A percentile compares a stretch with the other conserved stretches of the same genome.
Evolutionary conservation across 2,329 filamentous ascomycete species (phyloP).

Genomic region (Diaporthe ilicicola): DNA sequence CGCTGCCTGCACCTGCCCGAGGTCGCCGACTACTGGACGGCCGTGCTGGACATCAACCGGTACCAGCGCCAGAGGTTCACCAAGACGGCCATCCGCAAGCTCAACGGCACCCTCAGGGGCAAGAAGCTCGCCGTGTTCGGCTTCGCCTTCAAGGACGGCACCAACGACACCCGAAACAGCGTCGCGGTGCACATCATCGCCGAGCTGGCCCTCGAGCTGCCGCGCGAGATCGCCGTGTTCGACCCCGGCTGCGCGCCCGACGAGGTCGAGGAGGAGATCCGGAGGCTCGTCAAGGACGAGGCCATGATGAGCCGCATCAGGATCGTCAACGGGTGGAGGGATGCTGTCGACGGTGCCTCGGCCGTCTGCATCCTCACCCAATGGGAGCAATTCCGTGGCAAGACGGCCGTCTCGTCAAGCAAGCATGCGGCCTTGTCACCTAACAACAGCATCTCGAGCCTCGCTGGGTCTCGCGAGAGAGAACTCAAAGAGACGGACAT

Average conservation of each 20-base stretch:
- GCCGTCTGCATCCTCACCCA: conserved; percentile 61
- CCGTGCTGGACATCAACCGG: conserved; percentile 66
- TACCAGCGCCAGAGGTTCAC: conserved; percentile 65
- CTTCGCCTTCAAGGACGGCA: conserved; percentile 70
- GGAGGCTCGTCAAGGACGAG: conserved; percentile 38
- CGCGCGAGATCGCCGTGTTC: conserved; percentile 59
- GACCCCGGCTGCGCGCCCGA: conserved; percentile 55
- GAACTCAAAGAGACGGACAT: conserved; percentile 41
- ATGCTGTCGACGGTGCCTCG: conserved; percentile 53
- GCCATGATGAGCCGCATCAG: conserved; percentile 43
- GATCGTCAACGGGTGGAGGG: conserved; percentile 51
- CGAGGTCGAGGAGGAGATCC: conserved; percentile 42
- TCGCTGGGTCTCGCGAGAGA: conserved; percentile 4
- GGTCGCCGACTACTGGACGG: conserved; percentile 67
- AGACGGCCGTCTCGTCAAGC: conserved; percentile 31
- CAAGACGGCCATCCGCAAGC: conserved; percentile 58
- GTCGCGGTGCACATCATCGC: conserved; percentile 61
- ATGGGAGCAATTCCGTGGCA: conserved; percentile 59
- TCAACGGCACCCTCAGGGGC: conserved; percentile 61
- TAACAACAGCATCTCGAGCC: neutral
- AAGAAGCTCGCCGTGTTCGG: conserved; percentile 68
- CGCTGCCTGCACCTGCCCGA: conserved; percentile 63
- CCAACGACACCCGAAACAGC: conserved; percentile 65
- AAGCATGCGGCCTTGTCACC: conserved; percentile 12
- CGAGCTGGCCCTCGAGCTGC: conserved; percentile 58